Base-by-base conservation (phyloP, 1,139 yeast species). In the Sugiyamaella novakii region DNA sequence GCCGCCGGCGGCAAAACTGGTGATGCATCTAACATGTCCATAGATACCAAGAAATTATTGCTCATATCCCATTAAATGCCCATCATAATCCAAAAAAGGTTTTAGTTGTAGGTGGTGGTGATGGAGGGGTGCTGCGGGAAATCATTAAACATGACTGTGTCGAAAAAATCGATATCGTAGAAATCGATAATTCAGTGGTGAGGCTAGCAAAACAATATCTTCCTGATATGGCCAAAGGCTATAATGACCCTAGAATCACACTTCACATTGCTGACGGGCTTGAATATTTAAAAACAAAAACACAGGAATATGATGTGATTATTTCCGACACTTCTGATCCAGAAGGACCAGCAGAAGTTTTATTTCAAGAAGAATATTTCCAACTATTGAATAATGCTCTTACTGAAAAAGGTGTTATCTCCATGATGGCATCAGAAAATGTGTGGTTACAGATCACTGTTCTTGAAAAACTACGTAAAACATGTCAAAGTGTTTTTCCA, bases 321-420 rank as follows among this genome's bases (percentile, higher is more conserved):
- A 89, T 92, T 60, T 89, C 97, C 30, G 98, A 92, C 68, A 87
- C 96, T 7, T 86, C 95, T 8, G 98, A 92, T 67, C 98, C 98
- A 1, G 98, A 92, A 63, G 98, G 98, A 1, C 98, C 98, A 7
- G 98, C 98, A 2, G 96, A 84, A 62, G 87, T 88, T 41, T 85
- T 92, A 58, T 92, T 92, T 75, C 91, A 89, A 69, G 77, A 79
- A 58, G 81, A 80, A 53, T 92, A 91, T 72, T 92, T 91, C 69
- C 75, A 80, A 63, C 74, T 92, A 46, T 73, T 92, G 50, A 66
- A 74, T 54, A 79, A 80, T 53, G 88, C 96, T 1, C 76, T 91
- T 52, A 77, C 80, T 33, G 77, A 75, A 25, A 76, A 83, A 57
- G 95, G 96, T 25, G 82, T 89, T 35, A 87, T 91, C 49, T 86